Evolutionary conservation across 305 asterid species (phyloP).

Genomic region (Fraxinus albicans): DNA sequence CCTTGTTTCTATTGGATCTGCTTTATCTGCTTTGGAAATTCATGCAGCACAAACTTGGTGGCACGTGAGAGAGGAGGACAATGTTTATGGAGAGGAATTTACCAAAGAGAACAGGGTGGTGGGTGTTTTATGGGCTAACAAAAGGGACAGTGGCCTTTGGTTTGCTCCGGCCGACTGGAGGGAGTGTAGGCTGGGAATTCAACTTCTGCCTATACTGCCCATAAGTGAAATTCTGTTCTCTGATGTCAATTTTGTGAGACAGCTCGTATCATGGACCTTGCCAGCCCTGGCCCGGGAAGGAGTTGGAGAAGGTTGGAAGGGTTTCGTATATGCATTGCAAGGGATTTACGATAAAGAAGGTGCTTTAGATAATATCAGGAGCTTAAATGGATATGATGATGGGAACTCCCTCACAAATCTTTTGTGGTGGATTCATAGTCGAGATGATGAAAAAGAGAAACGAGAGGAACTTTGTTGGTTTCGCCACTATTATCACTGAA

Average conservation of each 20-base stretch:
- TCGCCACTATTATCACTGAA: conserved; percentile 59
- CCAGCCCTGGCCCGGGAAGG: conserved; percentile 73
- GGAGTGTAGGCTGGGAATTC: conserved; percentile 81
- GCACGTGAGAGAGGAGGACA: conserved; percentile 57
- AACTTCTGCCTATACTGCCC: conserved; percentile 66
- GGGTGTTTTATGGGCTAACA: conserved; percentile 77
- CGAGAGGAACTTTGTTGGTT: conserved; percentile 54
- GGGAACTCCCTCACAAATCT: conserved; percentile 77
- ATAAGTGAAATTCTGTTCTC: conserved; percentile 66
- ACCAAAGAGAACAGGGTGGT: conserved; percentile 63
- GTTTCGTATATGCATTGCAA: conserved; percentile 68
- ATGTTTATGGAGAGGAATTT: conserved; percentile 53
- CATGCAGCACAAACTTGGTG: conserved; percentile 80
- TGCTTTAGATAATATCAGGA: conserved; percentile 48
- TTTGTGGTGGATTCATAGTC: conserved; percentile 82
- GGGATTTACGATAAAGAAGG: conserved; percentile 58
- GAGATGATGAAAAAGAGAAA: conserved; percentile 38
- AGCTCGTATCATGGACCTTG: conserved; percentile 63
- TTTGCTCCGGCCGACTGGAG: conserved; percentile 76
- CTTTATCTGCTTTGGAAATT: conserved; percentile 63
- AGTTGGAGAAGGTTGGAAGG: conserved; percentile 89
- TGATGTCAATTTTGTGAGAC: conserved; percentile 45
- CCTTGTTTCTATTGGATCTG: conserved; percentile 64
- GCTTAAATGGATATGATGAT: conserved; percentile 60
- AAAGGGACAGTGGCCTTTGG: conserved; percentile 84